phyloP scores from a whole-genome alignment of 164 flowering plant species.

The Berberis thunbergii region DNA sequence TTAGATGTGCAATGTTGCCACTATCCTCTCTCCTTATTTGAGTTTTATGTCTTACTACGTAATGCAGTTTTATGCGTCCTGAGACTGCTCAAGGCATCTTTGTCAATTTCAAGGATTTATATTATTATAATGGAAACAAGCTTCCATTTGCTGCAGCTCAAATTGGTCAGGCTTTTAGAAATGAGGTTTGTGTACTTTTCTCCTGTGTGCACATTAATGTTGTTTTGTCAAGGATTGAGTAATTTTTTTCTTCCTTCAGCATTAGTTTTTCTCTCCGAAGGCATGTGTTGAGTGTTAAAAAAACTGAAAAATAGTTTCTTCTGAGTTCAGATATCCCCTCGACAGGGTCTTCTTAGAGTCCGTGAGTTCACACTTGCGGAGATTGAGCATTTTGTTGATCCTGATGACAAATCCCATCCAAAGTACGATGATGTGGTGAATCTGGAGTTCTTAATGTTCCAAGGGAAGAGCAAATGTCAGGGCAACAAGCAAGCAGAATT shows the following conservation, averaged over 20 bases:
- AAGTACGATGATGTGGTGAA: conserved; percentile 66
- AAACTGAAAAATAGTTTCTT: too few relatives aligned
- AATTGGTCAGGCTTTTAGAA: conserved; percentile 98
- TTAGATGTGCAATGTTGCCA: not conserved
- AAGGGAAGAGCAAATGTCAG: conserved; percentile 77
- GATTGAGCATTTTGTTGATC: conserved; percentile 97
- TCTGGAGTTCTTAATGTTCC: conserved; percentile 89
- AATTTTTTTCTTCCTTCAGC: too few relatives aligned
- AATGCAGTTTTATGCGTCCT: conserved; percentile 84
- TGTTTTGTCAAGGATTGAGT: not conserved
- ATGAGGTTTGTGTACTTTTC: conserved; percentile 51
- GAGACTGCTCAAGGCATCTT: conserved; percentile 99
- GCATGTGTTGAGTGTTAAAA: not conserved
- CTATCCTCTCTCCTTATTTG: not conserved
- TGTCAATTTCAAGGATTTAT: conserved; percentile 88
- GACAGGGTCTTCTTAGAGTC: conserved; percentile 95
- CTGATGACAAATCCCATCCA: conserved; percentile 88
- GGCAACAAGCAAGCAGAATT: conserved; percentile 49
- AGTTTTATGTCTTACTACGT: not conserved
- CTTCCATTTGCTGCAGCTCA: conserved; percentile 99
- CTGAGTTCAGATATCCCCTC: conserved; percentile 76
- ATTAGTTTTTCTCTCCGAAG: too few relatives aligned
- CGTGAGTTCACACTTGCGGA: conserved; percentile 96
- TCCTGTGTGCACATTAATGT: not conserved
- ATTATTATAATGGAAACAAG: conserved; percentile 92